phyloP scores from a whole-genome alignment of 2,329 filamentous ascomycete species.

The Pseudopyricularia cyperi region DNA sequence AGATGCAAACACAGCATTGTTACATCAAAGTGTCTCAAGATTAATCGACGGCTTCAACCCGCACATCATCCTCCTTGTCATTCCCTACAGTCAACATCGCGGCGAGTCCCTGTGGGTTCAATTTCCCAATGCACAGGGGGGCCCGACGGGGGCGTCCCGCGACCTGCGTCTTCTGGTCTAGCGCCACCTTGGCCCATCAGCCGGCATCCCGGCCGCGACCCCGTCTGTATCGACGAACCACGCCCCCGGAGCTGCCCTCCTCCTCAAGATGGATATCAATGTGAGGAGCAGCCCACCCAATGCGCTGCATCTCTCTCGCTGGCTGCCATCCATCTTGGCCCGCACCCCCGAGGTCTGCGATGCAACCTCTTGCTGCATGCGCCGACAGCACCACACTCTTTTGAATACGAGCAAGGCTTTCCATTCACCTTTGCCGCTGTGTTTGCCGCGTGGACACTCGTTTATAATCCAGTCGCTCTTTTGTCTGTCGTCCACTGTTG shows the following conservation, averaged over 20 bases:
- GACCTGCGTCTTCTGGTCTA: conserved; percentile 1
- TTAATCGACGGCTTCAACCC: too few relatives aligned
- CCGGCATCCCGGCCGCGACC: background rate
- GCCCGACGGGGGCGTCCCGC: background rate
- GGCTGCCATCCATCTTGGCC: background rate
- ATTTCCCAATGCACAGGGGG: background rate
- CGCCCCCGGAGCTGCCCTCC: background rate
- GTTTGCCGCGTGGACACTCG: background rate
- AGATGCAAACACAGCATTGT: background rate
- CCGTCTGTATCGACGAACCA: background rate
- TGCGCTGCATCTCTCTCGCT: background rate
- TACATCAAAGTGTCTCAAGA: background rate
- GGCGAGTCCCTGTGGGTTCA: background rate
- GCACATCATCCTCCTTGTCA: background rate
- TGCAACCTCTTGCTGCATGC: conserved; percentile 1
- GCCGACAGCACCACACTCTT: conserved; percentile 2
- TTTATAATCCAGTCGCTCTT: background rate
- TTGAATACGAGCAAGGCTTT: background rate
- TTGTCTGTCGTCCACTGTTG: background rate
- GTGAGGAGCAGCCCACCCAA: background rate
- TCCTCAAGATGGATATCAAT: background rate
- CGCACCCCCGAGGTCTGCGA: conserved; percentile 1
- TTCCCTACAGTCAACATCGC: background rate
- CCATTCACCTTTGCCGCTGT: background rate
- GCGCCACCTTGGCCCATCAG: background rate